phyloP scores from a whole-genome alignment of 768 basidiomycete genomes.

The Rhizopogon vinicolor region DNA sequence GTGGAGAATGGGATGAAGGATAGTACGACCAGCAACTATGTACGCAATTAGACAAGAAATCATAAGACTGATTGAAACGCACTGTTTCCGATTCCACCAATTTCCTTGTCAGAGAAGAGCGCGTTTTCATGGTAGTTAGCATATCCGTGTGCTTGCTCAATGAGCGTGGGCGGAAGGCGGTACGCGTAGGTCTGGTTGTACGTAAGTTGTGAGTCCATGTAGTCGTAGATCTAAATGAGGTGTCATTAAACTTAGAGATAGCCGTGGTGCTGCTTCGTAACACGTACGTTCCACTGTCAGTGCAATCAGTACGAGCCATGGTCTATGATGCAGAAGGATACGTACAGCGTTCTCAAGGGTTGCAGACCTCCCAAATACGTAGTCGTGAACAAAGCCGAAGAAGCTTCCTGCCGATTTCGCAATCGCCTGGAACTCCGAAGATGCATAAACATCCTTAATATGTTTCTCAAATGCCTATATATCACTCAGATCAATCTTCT shows the following conservation, averaged over 20 bases:
- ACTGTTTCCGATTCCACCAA: conserved; percentile 76
- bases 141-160: conserved; percentile 67
- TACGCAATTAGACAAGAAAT: background rate
- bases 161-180: conserved; percentile 66
- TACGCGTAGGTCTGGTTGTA: conserved; percentile 82
- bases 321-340: conserved; percentile 6
- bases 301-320: background rate
- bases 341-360: conserved; percentile 63
- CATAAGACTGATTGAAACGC: conserved; percentile 21
- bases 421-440: conserved; percentile 58
- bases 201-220: conserved; percentile 67
- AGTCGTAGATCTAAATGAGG: conserved; percentile 61
- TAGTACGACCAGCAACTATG: conserved; percentile 75
- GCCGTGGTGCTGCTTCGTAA: background rate
- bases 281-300: conserved; percentile 68
- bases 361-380: conserved; percentile 60
- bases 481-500: conserved; percentile 17
- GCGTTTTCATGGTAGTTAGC: conserved; percentile 77
- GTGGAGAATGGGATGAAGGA: conserved; percentile 64
- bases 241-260: conserved; percentile 8
- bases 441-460: conserved; percentile 55
- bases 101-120: conserved; percentile 61
- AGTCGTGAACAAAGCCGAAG: conserved; percentile 61
- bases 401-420: conserved; percentile 55
- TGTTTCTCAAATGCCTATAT: conserved; percentile 62